A percentile compares a stretch with the other conserved stretches of the same genome.
phyloP scores from a whole-genome alignment of 2,329 filamentous ascomycete species.

The Lasiodiplodia gonubiensis region DNA sequence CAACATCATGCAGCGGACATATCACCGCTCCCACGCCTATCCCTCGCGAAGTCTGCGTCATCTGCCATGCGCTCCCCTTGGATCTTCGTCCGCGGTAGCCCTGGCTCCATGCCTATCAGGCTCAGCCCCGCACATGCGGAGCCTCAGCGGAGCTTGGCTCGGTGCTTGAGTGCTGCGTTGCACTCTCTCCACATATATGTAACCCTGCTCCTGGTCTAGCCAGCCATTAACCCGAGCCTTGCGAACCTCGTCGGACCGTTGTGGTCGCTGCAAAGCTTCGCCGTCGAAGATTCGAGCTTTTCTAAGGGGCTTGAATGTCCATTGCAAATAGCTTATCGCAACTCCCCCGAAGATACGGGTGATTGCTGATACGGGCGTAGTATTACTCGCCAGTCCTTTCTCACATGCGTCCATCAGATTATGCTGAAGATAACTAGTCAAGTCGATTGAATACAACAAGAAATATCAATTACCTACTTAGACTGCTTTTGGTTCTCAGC shows the following conservation, averaged over 20 bases:
- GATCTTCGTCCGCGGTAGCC: slow-evolving; percentile 2
- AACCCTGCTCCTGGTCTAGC: not conserved
- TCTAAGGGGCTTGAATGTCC: not conserved
- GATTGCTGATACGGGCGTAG: slow-evolving; percentile 2
- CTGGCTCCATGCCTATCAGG: slow-evolving; percentile 6
- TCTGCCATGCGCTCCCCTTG: not conserved
- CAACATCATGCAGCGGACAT: slow-evolving; percentile 5
- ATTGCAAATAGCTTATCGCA: not conserved
- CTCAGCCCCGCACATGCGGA: not conserved
- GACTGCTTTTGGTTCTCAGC: too few species aligned
- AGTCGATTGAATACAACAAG: too few species aligned
- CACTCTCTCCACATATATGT: not conserved
- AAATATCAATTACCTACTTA: too few species aligned
- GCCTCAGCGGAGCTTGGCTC: slow-evolving; percentile 14
- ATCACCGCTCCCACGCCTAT: not conserved
- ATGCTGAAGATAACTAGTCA: too few species aligned
- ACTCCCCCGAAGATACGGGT: not conserved
- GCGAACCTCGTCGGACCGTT: too few species aligned
- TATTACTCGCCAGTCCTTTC: not conserved
- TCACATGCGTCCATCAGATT: too few species aligned
- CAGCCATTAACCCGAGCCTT: not conserved
- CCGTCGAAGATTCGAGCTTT: not conserved
- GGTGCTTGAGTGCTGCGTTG: not conserved
- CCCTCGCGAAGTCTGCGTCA: slow-evolving; percentile 7
- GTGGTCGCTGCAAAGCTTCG: too few species aligned